Percentiles rank a stretch among this genome's conserved stretches.
Evolutionary conservation across 345 rosid genomes (phyloP).

Genomic region (Hevea brasiliensis): DNA sequence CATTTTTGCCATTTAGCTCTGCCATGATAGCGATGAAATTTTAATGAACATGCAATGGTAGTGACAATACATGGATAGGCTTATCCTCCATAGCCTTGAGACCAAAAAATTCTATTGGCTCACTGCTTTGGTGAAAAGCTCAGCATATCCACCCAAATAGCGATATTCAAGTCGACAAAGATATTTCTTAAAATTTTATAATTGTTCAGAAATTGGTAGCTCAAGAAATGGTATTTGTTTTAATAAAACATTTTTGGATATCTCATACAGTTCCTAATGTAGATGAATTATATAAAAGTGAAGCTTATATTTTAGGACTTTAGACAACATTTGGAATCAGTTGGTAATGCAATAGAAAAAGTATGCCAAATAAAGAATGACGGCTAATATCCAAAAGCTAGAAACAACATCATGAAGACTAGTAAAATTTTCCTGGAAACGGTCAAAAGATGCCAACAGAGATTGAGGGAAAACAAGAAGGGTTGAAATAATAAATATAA

Average conservation of each 20-base stretch:
- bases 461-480: constrained; percentile 7
- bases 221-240: background rate
- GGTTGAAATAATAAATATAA: background rate
- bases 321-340: background rate
- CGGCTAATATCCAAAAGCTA: constrained; percentile 4
- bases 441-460: constrained; percentile 9
- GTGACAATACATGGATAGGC: constrained; percentile 7
- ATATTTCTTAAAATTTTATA: background rate
- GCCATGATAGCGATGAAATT: no score
- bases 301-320: background rate
- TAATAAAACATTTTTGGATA: no score
- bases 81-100: background rate
- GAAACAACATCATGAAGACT: background rate
- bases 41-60: constrained; percentile 6
- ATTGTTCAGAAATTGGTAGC: background rate
- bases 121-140: constrained; percentile 1
- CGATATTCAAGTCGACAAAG: background rate
- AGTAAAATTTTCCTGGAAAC: constrained; percentile 13
- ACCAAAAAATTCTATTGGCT: background rate
- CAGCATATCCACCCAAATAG: background rate
- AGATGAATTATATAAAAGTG: no score
- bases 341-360: background rate
- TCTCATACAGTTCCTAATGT: no score
- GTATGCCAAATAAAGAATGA: background rate
- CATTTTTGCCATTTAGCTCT: no score